Base-by-base conservation (phyloP, 192 early-diverging fungal genomes). In the Cetraspora pellucida region DNA sequence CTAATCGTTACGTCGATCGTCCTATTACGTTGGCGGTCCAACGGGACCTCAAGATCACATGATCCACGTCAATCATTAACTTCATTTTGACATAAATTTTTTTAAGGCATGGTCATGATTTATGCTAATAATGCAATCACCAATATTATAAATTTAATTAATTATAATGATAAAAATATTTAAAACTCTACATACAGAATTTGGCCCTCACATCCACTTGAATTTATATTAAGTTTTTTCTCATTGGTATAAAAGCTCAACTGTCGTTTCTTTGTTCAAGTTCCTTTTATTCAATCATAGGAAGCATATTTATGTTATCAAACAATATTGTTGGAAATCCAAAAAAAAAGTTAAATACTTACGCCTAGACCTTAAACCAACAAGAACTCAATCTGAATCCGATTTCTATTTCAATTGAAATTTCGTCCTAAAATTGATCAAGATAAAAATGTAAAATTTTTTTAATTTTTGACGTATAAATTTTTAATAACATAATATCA, bases 71-170 rank as follows among this genome's bases (percentile, higher is more conserved):
- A n/a, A n/a, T n/a, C n/a, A n/a, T n/a, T n/a, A n/a, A n/a, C n/a
- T n/a, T n/a, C n/a, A n/a, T n/a, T n/a, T n/a, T n/a, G n/a, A n/a
- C n/a, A n/a, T n/a, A n/a, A n/a, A n/a, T n/a, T n/a, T n/a, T n/a
- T n/a, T n/a, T n/a, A n/a, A n/a, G n/a, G n/a, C n/a, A n/a, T n/a
- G 72, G 72, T 55, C 72, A 73, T 2, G 72, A 55, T 43, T 73
- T 43, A 73, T 46, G 28, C 72, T 73, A 60, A 73, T 28, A 73
- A 59, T 60, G 10, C 59, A 59, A 73, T 73, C 37, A 49, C 30
- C 11, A 23, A 27, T 30, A 28, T 52, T 49, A 52, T 46, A 70
- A 70, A 70, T 70, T 70, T 70, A 31, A 65, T 65, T 65, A 65
- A 31, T 17, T 31, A 31, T 31, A 65, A 44, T 9, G 28, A 65